Evolutionary conservation across 2,329 filamentous ascomycete species (phyloP), one percentile per base, ranked within the genome.

Genomic region (Xylaria sp.): DNA sequence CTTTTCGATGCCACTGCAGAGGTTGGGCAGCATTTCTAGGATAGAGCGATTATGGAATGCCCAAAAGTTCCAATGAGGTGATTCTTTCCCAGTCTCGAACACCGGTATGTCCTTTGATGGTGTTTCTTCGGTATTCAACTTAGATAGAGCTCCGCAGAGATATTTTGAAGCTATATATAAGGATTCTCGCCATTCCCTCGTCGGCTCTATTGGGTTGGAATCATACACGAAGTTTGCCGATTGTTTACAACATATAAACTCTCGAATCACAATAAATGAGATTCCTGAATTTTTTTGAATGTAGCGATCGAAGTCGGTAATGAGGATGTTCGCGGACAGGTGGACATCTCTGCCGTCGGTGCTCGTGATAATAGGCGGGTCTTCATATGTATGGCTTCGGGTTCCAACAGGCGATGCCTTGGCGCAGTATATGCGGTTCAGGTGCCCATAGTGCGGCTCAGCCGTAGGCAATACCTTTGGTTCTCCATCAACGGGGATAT

Each of bases 291-390:
- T 23, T 2, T 10, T 49, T 9, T 28, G 46, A 4, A 28, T 9
- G 26, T 49, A 49, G 46, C 9, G 46, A 49, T 49, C 46, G 11
- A 49, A 28, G 46, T 49, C 46, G 10, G 46, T 49, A 49, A 49
- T 28, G 46, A 49, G 46, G 3, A 26, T 23, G 46, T 49, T 49
- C 13, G 46, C 46, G 20, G 46, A 49, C 6, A 49, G 23, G 13
- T 49, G 46, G 23, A 13, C 11, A 11, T 49, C 20, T 28, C 26
- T 49, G 13, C 46, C 46, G 28, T 49, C 46, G 2, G 46, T 49
- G 46, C 20, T 49, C 3, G 26, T 49, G 46, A 11, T 49, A 28
- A 28, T 49, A 28, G 46, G 46, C 1, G 23, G 20, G 46, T 49
- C 46, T 28, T 49, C 23, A 10, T 49, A 49, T 23, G 23, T 28